These are phyloP conservation scores for Protomyces inouyei DNA, from an alignment of 1,139 yeast genomes.

Conservation along the genomic window DNA sequence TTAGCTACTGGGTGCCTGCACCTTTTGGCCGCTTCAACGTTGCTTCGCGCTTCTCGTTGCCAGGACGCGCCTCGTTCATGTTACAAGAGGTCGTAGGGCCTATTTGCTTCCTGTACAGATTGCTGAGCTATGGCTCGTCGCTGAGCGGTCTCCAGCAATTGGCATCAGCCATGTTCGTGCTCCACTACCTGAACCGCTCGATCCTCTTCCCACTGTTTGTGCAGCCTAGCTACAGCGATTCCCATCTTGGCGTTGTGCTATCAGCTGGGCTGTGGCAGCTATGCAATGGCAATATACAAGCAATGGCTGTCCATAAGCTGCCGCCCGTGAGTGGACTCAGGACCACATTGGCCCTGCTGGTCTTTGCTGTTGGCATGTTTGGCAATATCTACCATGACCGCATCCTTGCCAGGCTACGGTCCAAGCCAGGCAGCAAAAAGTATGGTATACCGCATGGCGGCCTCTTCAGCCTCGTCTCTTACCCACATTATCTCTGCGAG, in stretches of 20 bases:
- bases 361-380: conserved; percentile 10
- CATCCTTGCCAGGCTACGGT: conserved; percentile 22
- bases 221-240: neutral
- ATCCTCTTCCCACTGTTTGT: conserved; percentile 22
- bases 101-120: conserved; percentile 3
- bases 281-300: conserved; percentile 11
- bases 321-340: neutral
- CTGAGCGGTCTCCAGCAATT: neutral
- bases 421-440: neutral
- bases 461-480: conserved; percentile 16
- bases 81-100: conserved; percentile 28
- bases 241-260: neutral
- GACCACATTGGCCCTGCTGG: neutral
- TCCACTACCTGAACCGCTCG: conserved; percentile 26
- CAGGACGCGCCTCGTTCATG: conserved; percentile 26
- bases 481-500: conserved; percentile 28
- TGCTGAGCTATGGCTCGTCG: neutral
- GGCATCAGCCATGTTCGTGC: conserved; percentile 2
- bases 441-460: conserved; percentile 27
- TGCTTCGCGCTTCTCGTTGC: neutral
- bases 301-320: neutral
- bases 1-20: conserved; percentile 11
- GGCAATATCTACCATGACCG: conserved; percentile 28
- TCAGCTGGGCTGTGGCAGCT: conserved; percentile 11
- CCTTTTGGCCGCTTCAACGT: conserved; percentile 18